Conservation (phyloP, 2,329 filamentous ascomycete species). For the Colletotrichum orchidophilum region DNA sequence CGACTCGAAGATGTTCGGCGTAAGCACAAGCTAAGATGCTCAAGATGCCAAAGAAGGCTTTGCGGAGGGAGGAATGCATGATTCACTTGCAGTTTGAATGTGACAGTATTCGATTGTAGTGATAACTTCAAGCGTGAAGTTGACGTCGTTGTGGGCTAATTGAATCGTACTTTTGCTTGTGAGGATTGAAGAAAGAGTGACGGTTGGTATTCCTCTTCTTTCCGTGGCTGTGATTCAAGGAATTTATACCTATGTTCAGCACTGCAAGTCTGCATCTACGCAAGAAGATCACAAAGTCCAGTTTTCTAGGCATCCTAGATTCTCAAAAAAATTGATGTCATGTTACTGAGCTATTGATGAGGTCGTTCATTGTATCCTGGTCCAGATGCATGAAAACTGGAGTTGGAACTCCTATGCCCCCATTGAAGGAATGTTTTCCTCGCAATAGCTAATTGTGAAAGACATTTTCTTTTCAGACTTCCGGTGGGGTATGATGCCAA, state of each 20-base stretch:
- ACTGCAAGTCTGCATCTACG: not conserved
- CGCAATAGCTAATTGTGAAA: not conserved
- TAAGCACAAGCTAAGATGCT: not conserved
- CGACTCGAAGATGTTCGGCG: constrained; percentile 15
- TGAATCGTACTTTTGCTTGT: not conserved
- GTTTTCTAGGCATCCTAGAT: not conserved
- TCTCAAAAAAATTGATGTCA: not conserved
- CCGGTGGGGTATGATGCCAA: not conserved
- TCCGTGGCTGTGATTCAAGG: not conserved
- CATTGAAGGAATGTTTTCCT: not conserved
- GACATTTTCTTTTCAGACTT: not conserved
- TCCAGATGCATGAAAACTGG: not conserved
- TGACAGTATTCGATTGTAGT: not conserved
- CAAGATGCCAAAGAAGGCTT: not conserved
- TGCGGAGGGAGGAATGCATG: not conserved
- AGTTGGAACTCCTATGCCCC: not conserved
- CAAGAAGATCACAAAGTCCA: not conserved
- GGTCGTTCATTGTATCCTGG: not conserved
- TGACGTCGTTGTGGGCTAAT: too few species aligned
- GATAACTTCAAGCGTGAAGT: too few species aligned
- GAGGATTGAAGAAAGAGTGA: not conserved
- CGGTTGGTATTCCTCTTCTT: not conserved
- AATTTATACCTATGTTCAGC: not conserved
- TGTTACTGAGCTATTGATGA: not conserved
- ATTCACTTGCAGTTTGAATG: too few species aligned